A percentile compares a stretch with the other conserved stretches of the same genome.
Evolutionary conservation across 176 grass and related monocot genomes (phyloP).

Genomic region (Pontederia crassipes): DNA sequence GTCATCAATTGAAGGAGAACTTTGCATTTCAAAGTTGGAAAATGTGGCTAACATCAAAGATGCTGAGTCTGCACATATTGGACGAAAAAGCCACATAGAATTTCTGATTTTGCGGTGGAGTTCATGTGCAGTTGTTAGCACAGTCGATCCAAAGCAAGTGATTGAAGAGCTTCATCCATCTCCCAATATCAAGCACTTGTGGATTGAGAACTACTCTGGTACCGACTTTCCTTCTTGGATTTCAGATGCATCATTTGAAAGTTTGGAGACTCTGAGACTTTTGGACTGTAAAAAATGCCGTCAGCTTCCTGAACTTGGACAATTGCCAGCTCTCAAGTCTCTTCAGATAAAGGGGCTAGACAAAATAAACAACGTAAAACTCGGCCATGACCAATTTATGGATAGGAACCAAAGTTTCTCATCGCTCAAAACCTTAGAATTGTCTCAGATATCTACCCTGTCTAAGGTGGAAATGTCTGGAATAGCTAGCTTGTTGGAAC

Average conservation of each 20-base stretch:
- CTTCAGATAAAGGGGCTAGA: slow-evolving; percentile 20
- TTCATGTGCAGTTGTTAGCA: background rate
- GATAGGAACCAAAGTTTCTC: background rate
- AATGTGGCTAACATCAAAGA: slow-evolving; percentile 16
- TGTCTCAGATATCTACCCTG: slow-evolving; percentile 23
- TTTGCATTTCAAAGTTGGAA: slow-evolving; percentile 35
- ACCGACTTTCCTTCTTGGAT: slow-evolving; percentile 24
- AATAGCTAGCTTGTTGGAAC: slow-evolving; percentile 3
- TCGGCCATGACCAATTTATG: too few species aligned
- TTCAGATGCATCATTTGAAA: slow-evolving; percentile 4
- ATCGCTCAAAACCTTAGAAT: slow-evolving; percentile 6
- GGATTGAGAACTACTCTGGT: slow-evolving; percentile 27
- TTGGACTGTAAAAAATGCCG: slow-evolving; percentile 11
- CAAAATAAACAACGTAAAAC: slow-evolving; percentile 1
- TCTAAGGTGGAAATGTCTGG: slow-evolving; percentile 1
- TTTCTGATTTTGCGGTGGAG: slow-evolving; percentile 20
- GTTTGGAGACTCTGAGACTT: slow-evolving; percentile 24
- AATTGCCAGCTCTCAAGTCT: slow-evolving; percentile 10
- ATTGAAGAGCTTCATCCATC: slow-evolving; percentile 10
- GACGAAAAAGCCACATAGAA: background rate
- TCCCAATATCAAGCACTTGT: slow-evolving; percentile 14
- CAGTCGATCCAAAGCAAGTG: background rate
- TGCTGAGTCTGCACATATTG: background rate
- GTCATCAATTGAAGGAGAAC: slow-evolving; percentile 4
- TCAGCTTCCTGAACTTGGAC: slow-evolving; percentile 7